Base-by-base conservation (phyloP, 306 rosid genomes). In the Malus asiatica region DNA sequence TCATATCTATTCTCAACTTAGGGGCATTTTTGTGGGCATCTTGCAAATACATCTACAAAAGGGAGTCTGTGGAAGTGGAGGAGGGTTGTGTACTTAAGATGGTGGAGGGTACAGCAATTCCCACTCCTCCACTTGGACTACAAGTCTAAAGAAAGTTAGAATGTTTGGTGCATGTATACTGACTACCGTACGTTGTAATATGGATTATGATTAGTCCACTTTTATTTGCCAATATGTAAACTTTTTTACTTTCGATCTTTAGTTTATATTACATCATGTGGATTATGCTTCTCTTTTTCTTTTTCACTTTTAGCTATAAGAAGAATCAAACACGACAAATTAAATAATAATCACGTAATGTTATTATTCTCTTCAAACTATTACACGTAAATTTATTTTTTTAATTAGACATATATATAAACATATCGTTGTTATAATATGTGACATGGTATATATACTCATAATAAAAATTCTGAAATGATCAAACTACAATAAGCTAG, bases 21-120 rank as follows among this genome's bases (percentile, higher is more conserved):
- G 88, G 65, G 23, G 81, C 33, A 1, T 88, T 88, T 78, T 19
- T 88, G 27, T 84, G 84, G 84, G 90, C 89, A 48, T 79, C 89
- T 76, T 84, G 79, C 45, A 76, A 57, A 63, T 88, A 88, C 14
- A 62, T 86, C 16, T 88, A 88, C 88, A 88, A 88, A 81, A 79
- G 70, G 33, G 92, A 88, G 70, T 66, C 68, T 23, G 79, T 23
- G 20, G 76, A 80, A 22, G 83, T 11, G 58, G 70, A 81, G 53
- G 83, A 81, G 29, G 76, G 80, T 23, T 35, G 66, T 29, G 42
- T 45, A 15, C 55, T 48, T 65, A 46, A 78, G 38, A 23, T 38
- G 42, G 58, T 83, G 52, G 88, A 84, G 73, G 79, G 45, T 59
- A 84, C 68, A 76, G 29, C 68, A 29, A 70, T 71, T 6, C 84